Percentiles rank a stretch among this genome's conserved stretches.
These are phyloP conservation scores for Diospyros lotus DNA, from an alignment of 148 eudicot species.

Conservation along the genomic window DNA sequence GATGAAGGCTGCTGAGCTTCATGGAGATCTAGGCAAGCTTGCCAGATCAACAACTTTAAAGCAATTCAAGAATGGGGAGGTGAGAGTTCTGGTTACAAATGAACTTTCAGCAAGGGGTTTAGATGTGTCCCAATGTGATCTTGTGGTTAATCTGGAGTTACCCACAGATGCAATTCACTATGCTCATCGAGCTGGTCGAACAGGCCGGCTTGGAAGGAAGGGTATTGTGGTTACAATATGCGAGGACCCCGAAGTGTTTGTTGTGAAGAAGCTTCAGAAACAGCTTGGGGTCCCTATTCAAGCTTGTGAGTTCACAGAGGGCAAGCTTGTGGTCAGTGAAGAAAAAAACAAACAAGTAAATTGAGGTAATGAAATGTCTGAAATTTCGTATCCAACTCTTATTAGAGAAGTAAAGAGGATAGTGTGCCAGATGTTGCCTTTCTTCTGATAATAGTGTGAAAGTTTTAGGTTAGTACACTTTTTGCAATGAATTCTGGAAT, in stretches of 20 bases:
- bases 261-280: slow-evolving; percentile 80
- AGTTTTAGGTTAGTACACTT: neutral
- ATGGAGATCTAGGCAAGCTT: slow-evolving; percentile 85
- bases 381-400: neutral
- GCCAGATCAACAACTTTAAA: slow-evolving; percentile 68
- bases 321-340: slow-evolving; percentile 47
- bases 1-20: slow-evolving; percentile 74
- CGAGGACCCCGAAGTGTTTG: slow-evolving; percentile 75
- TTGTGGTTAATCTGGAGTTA: slow-evolving; percentile 78
- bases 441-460: neutral
- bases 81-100: slow-evolving; percentile 77
- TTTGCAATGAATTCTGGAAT: neutral
- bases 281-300: slow-evolving; percentile 72
- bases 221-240: slow-evolving; percentile 79
- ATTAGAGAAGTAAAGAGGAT: neutral
- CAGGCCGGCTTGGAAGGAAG: slow-evolving; percentile 89
- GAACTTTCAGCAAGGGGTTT: slow-evolving; percentile 95
- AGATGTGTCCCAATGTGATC: slow-evolving; percentile 91
- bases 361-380: slow-evolving; percentile 1
- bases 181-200: slow-evolving; percentile 94
- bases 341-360: slow-evolving; percentile 25
- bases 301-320: slow-evolving; percentile 76
- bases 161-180: slow-evolving; percentile 89
- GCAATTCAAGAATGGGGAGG: slow-evolving; percentile 74
- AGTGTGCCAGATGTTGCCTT: slow-evolving; percentile 1